Percentiles rank a stretch among this genome's conserved stretches.
phyloP scores from a whole-genome alignment of 1,284 basidiomycete species.

The Melampsora americana region DNA sequence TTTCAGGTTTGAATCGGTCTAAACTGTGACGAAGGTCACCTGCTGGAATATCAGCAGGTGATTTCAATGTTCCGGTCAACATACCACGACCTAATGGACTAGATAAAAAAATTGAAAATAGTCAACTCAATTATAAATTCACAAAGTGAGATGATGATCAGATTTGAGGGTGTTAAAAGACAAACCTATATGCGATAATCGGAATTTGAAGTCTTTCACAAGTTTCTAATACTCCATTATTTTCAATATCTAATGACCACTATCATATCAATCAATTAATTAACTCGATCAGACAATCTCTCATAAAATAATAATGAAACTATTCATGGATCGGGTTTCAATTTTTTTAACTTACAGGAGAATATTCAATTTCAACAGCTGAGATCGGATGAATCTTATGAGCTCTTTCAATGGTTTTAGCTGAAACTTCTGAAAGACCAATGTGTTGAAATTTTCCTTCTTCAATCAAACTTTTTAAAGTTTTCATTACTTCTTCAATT shows the following conservation, averaged over 20 bases:
- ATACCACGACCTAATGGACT: conserved; percentile 56
- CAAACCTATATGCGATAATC: conserved; percentile 54
- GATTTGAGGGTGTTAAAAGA: neutral
- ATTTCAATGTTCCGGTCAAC: conserved; percentile 53
- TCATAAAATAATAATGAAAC: neutral
- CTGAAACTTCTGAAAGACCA: conserved; percentile 49
- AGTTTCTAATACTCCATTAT: conserved; percentile 55
- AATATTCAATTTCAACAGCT: conserved; percentile 50
- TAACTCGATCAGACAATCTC: too few species aligned
- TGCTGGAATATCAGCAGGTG: conserved; percentile 50
- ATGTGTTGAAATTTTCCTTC: conserved; percentile 53
- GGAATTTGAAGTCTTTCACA: conserved; percentile 55
- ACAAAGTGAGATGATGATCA: neutral
- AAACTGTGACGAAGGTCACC: conserved; percentile 52
- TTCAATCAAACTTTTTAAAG: conserved; percentile 47
- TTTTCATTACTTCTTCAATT: conserved; percentile 47
- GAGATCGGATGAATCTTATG: conserved; percentile 48
- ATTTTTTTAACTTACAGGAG: conserved; percentile 31
- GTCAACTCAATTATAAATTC: neutral
- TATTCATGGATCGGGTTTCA: neutral
- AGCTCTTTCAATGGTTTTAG: conserved; percentile 49
- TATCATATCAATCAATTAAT: neutral
- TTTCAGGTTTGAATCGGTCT: conserved; percentile 53
- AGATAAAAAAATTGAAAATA: conserved; percentile 43
- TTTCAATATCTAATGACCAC: conserved; percentile 53